Conservation (phyloP, 2,329 filamentous ascomycete genomes). For the Cordyceps farinosa region DNA sequence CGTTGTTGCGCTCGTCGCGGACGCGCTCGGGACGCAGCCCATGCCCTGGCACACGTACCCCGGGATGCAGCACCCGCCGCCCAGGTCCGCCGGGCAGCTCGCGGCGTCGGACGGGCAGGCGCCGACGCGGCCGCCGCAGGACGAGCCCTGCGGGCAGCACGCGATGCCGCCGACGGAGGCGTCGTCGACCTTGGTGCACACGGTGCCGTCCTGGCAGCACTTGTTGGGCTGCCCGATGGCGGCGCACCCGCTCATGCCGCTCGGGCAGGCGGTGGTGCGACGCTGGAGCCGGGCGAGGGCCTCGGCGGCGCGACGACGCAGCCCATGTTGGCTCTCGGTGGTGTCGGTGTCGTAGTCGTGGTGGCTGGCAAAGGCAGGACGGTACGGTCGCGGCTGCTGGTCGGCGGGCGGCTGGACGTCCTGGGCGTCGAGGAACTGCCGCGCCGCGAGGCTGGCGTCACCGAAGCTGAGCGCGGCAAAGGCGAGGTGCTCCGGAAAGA, state of each 20-base stretch:
- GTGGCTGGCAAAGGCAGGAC: conserved; percentile 52
- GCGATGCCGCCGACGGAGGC: conserved; percentile 65
- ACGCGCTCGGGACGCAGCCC: conserved; percentile 52
- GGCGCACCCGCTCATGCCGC: conserved; percentile 61
- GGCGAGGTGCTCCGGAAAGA: conserved; percentile 64
- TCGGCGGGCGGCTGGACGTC: conserved; percentile 21
- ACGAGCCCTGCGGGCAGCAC: conserved; percentile 66
- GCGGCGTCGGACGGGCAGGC: conserved; percentile 60
- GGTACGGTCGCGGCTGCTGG: conserved; percentile 32
- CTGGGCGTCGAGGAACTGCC: conserved; percentile 28
- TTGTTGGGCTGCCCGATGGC: conserved; percentile 64
- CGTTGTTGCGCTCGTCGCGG: conserved; percentile 25
- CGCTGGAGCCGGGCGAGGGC: conserved; percentile 48
- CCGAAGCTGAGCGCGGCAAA: conserved; percentile 36
- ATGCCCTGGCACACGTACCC: conserved; percentile 66
- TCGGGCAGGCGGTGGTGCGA: conserved; percentile 60
- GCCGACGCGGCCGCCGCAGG: conserved; percentile 61
- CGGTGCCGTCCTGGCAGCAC: conserved; percentile 66
- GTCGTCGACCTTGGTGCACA: conserved; percentile 62
- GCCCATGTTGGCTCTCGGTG: background rate
- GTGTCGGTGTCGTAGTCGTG: conserved; percentile 24
- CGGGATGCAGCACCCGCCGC: conserved; percentile 73
- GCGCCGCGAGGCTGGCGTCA: conserved; percentile 31
- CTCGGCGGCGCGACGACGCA: conserved; percentile 44
- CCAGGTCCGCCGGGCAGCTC: conserved; percentile 60